Conservation (phyloP, 2,329 filamentous ascomycete species). For the Tolypocladium ovalisporum region DNA sequence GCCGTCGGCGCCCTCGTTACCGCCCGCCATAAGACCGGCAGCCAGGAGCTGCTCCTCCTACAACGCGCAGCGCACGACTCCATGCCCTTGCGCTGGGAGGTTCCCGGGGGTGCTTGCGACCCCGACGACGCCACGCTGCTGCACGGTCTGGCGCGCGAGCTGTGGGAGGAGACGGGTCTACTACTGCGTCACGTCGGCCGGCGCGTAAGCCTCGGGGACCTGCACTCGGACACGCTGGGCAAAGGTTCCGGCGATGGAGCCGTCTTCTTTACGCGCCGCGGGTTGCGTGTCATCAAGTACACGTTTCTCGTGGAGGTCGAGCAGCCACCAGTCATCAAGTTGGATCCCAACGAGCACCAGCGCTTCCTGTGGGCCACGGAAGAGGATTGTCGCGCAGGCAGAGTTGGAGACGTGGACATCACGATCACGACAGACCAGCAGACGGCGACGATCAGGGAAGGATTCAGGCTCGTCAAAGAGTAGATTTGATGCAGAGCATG, state of each 20-base stretch:
- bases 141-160: conserved; percentile 25
- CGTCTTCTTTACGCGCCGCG: not conserved
- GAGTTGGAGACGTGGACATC: conserved; percentile 8
- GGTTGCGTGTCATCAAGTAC: conserved; percentile 3
- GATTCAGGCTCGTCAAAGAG: conserved; percentile 3
- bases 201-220: conserved; percentile 2
- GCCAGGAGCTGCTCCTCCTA: conserved; percentile 13
- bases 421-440: conserved; percentile 9
- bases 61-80: conserved; percentile 27
- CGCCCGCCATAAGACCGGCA: conserved; percentile 1
- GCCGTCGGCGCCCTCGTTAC: conserved; percentile 17
- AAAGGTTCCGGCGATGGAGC: not conserved
- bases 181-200: conserved; percentile 9
- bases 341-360: conserved; percentile 21
- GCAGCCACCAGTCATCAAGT: conserved; percentile 7
- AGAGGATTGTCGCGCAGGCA: conserved; percentile 12
- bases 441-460: conserved; percentile 10
- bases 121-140: conserved; percentile 23
- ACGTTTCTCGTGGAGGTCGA: conserved; percentile 10
- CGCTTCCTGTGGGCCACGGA: conserved; percentile 19
- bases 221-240: not conserved
- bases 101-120: conserved; percentile 30
- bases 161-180: conserved; percentile 30
- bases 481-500: not conserved
- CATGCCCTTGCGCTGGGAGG: conserved; percentile 28